A percentile compares a stretch with the other conserved stretches of the same genome.
Evolutionary conservation across 2,329 filamentous ascomycete genomes (phyloP).

Genomic region (Monosporascus sp.): DNA sequence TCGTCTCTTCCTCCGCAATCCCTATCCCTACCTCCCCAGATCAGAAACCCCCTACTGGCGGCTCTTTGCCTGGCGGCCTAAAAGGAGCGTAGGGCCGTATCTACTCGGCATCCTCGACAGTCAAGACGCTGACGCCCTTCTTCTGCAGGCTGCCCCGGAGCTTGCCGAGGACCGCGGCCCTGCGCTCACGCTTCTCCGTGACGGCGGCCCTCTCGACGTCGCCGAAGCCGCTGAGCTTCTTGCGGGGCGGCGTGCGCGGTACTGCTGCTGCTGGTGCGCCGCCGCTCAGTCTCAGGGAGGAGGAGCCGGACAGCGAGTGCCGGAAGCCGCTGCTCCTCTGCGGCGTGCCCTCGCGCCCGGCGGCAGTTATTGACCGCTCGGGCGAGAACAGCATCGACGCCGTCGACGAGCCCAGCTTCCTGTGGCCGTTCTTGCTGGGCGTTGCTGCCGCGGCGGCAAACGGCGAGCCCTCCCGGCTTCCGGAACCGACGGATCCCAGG

Average conservation of each 20-base stretch:
- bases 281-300: constrained; percentile 25
- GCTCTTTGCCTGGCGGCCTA: no score
- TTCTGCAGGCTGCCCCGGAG: constrained; percentile 44
- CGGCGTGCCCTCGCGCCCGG: constrained; percentile 29
- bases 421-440: constrained; percentile 8
- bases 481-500: constrained; percentile 39
- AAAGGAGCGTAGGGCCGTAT: no score
- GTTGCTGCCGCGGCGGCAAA: constrained; percentile 24
- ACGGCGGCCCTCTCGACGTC: constrained; percentile 52
- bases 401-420: constrained; percentile 14
- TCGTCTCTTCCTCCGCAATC: no score
- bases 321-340: constrained; percentile 32
- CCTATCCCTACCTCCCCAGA: no score
- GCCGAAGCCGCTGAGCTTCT: constrained; percentile 58
- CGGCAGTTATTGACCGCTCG: constrained; percentile 24
- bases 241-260: constrained; percentile 44
- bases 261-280: constrained; percentile 8
- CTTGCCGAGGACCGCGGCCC: constrained; percentile 47
- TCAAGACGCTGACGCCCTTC: constrained; percentile 45
- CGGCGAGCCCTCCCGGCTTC: constrained; percentile 37
- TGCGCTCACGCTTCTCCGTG: constrained; percentile 47
- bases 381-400: constrained; percentile 28
- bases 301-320: constrained; percentile 36
- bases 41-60: no score
- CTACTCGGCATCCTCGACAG: constrained; percentile 43